phyloP scores from a whole-genome alignment of 352 stramenopile species.

The Globisporangium megalacanthum region DNA sequence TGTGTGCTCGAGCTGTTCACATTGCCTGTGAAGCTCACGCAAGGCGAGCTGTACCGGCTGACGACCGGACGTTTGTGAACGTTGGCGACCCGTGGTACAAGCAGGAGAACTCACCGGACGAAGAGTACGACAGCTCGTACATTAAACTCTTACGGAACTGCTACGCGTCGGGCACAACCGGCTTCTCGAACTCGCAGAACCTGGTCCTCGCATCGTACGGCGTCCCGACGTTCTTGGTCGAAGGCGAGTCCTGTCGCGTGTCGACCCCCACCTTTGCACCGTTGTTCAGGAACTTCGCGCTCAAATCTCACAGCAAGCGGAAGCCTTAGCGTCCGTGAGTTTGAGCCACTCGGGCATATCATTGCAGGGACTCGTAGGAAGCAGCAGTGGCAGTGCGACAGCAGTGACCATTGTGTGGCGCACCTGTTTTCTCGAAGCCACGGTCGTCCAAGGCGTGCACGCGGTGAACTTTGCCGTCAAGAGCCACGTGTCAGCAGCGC shows the following conservation, averaged over 20 bases:
- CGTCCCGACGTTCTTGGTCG: constrained; percentile 79
- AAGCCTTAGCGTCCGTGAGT: too few relatives aligned
- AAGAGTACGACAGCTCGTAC: constrained; percentile 83
- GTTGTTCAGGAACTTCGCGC: constrained; percentile 49
- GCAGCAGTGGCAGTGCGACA: too few relatives aligned
- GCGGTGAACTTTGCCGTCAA: constrained; percentile 77
- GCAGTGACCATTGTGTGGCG: too few relatives aligned
- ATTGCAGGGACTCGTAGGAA: too few relatives aligned
- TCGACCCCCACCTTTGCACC: constrained; percentile 57
- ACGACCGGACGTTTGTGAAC: constrained; percentile 87
- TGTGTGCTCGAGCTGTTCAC: constrained; percentile 67
- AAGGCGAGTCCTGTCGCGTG: constrained; percentile 62
- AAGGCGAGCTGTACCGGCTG: constrained; percentile 82
- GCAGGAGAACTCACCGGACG: constrained; percentile 81
- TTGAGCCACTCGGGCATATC: too few relatives aligned
- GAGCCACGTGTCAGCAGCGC: constrained; percentile 50
- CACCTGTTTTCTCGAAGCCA: too few relatives aligned
- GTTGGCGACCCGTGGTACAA: constrained; percentile 88
- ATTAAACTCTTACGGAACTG: constrained; percentile 85
- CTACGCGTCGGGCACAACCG: constrained; percentile 76
- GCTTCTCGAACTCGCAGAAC: constrained; percentile 84
- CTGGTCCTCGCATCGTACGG: constrained; percentile 78
- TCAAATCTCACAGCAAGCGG: too few relatives aligned
- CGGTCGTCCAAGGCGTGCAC: too few relatives aligned
- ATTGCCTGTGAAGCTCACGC: constrained; percentile 51